Percentiles rank a stretch among this genome's conserved stretches.
These are phyloP conservation scores for Microbotryum intermedium DNA, from an alignment of 1,284 basidiomycete genomes.

Conservation along the genomic window DNA sequence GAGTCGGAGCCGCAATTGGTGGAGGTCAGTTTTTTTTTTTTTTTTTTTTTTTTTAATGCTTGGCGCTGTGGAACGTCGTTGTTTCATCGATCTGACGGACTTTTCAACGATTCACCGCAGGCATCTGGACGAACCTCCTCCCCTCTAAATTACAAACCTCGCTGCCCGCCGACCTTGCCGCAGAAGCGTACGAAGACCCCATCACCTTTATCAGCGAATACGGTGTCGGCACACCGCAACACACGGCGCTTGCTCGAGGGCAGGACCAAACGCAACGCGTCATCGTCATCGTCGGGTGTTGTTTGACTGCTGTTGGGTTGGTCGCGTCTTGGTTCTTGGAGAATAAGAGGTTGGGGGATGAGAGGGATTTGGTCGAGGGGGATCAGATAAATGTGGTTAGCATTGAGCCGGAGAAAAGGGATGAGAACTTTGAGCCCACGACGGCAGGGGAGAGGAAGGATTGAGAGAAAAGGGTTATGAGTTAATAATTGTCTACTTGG, in stretches of 20 bases:
- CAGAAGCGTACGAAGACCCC: conserved; percentile 36
- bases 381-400: too few species aligned
- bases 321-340: conserved; percentile 28
- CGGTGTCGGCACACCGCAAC: conserved; percentile 31
- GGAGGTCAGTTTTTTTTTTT: conserved; percentile 27
- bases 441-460: too few species aligned
- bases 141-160: conserved; percentile 34
- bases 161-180: conserved; percentile 34
- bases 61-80: neutral
- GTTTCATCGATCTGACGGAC: neutral
- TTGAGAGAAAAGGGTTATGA: too few species aligned
- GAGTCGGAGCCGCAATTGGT: conserved; percentile 39
- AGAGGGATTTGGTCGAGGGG: too few species aligned
- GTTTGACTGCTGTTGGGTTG: conserved; percentile 30
- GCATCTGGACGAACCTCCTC: conserved; percentile 39
- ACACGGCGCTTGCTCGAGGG: conserved; percentile 35
- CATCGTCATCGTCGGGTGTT: conserved; percentile 37
- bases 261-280: conserved; percentile 39
- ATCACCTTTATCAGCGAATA: conserved; percentile 33
- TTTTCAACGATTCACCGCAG: neutral
- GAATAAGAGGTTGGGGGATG: too few species aligned
- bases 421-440: too few species aligned
- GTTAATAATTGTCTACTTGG: too few species aligned
- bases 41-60: too few species aligned
- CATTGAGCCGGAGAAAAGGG: too few species aligned